Evolutionary conservation across 441 rosid species (phyloP).

Genomic region (Rhodomyrtus psidioides): DNA sequence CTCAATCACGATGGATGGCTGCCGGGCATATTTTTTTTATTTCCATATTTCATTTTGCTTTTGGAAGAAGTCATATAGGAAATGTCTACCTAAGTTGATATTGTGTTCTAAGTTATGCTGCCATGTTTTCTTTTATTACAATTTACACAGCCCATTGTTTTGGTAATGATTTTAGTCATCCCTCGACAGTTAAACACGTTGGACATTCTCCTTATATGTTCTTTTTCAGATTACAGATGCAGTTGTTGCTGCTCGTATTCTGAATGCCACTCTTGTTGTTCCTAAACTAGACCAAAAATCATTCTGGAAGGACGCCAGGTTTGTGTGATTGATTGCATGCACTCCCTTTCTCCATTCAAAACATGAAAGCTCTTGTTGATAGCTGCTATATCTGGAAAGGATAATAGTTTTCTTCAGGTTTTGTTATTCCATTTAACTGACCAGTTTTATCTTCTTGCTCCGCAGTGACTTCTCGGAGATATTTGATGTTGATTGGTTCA

Average conservation of each 20-base stretch:
- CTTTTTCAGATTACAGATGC: conserved; percentile 14
- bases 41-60: not conserved
- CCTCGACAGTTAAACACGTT: not conserved
- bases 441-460: not conserved
- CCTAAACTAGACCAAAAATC: conserved; percentile 6
- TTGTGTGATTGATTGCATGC: not conserved
- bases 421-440: not conserved
- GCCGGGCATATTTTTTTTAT: not conserved
- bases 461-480: conserved; percentile 81
- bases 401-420: not conserved
- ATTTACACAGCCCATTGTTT: not conserved
- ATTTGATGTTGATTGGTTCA: conserved; percentile 72
- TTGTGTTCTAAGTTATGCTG: not conserved
- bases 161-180: not conserved
- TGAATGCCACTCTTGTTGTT: conserved; percentile 9
- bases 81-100: not conserved
- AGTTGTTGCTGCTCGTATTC: conserved; percentile 14
- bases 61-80: not conserved
- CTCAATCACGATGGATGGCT: not conserved
- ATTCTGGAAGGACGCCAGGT: conserved; percentile 13
- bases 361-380: not conserved
- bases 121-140: not conserved
- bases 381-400: not conserved
- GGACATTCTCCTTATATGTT: not conserved
- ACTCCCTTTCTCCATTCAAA: not conserved